Base-by-base conservation (phyloP, 192 early-diverging fungal species). In the Backusella sp. region DNA sequence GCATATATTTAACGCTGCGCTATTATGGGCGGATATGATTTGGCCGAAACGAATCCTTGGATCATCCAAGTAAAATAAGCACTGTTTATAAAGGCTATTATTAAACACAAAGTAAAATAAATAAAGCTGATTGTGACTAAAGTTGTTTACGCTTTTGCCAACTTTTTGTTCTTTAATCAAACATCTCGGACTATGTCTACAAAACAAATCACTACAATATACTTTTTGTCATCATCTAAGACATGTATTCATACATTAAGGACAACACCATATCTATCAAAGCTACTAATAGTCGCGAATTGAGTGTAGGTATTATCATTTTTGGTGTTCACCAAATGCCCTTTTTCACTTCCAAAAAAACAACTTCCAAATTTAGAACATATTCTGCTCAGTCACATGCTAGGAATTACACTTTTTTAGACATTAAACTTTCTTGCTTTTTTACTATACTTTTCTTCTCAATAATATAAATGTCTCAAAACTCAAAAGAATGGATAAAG, bases 401-500 rank as follows among this genome's bases (percentile, higher is more conserved):
- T 11, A 59, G 12, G 3, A 62, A 3, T 28, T 62, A 14, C n/a
- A 26, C 56, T 59, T 21, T 21, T 28, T 62, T 44, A 44, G 9
- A 39, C 2, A 39, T 39, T 39, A 39, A 39, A 12, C 21, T 26
- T 62, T 62, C 28, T 21, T 62, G 46, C 46, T 28, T 26, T 21
- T 26, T 26, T 11, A 9, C 28, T 14, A 59, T 26, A 28, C 26
- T 68, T 68, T 67, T 17, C 28, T 34, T 19, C 39, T 69, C 37
- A n/a, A 39, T 5, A 21, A 21, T 21, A 32, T 26, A 19, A 26
- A 74, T 74, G 73, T 76, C 74, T 19, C 75, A 76, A 44, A 32
- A 52, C 21, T 79, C 78, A 30, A 74, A 75, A 42, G 79, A 80
- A 59, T 88, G 84, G 86, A 83, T 88, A 56, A 77, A 85, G 42